Percentiles rank a stretch among this genome's conserved stretches.
phyloP scores from a whole-genome alignment of 352 stramenopile genomes.

The Peronospora belbahrii region DNA sequence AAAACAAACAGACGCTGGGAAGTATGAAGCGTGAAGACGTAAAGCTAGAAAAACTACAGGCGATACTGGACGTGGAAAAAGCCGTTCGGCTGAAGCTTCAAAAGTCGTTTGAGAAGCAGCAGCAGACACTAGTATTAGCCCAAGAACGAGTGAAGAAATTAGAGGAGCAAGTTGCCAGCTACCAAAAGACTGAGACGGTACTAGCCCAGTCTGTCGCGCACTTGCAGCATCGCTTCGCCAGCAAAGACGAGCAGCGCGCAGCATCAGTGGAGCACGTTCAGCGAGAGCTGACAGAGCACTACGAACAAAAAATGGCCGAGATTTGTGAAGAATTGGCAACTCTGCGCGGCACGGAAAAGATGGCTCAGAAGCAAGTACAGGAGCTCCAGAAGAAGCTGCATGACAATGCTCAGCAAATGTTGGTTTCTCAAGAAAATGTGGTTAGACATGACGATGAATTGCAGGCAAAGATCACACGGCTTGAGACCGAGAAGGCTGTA shows the following conservation, averaged over 20 bases:
- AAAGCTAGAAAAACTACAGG: conserved; percentile 39
- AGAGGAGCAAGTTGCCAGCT: conserved; percentile 38
- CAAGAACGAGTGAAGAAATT: conserved; percentile 41
- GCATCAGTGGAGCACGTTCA: conserved; percentile 34
- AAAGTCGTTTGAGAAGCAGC: conserved; percentile 35
- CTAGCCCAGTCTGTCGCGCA: conserved; percentile 60
- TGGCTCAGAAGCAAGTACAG: conserved; percentile 29
- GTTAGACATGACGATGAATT: conserved; percentile 25
- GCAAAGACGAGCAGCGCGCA: conserved; percentile 52
- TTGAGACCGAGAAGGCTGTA: conserved; percentile 67
- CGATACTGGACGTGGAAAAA: conserved; percentile 54
- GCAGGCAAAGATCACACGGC: conserved; percentile 24
- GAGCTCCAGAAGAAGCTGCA: conserved; percentile 28
- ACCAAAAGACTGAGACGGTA: conserved; percentile 74
- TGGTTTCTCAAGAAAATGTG: conserved; percentile 19
- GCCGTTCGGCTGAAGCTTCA: conserved; percentile 30
- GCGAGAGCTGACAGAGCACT: conserved; percentile 32
- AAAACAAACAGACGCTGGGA: conserved; percentile 42
- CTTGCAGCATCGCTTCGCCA: conserved; percentile 52
- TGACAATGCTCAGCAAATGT: conserved; percentile 17
- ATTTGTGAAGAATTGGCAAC: conserved; percentile 31
- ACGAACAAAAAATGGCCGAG: conserved; percentile 21
- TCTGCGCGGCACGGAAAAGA: conserved; percentile 19
- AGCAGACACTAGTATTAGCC: conserved; percentile 29
- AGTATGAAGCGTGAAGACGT: conserved; percentile 40